These are phyloP conservation scores for Aureobasidium melanogenum DNA, from an alignment of 2,329 filamentous ascomycete species.

Conservation along the genomic window DNA sequence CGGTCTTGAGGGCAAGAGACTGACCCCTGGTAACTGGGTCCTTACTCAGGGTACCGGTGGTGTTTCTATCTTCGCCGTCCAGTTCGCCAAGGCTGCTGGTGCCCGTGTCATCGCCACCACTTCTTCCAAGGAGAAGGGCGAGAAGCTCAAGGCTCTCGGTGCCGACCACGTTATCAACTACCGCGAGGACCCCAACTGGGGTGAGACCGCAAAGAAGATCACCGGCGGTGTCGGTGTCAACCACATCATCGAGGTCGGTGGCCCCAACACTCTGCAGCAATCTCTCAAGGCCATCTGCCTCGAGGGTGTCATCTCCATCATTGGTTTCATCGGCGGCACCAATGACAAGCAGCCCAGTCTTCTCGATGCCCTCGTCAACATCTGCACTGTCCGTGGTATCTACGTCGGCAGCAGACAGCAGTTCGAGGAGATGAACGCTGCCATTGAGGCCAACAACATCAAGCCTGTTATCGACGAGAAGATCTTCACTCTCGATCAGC, in stretches of 20 bases:
- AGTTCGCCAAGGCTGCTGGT: constrained; percentile 45
- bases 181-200: constrained; percentile 44
- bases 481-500: constrained; percentile 44
- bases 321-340: constrained; percentile 48
- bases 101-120: constrained; percentile 52
- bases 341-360: constrained; percentile 42
- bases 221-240: constrained; percentile 51
- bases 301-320: constrained; percentile 48
- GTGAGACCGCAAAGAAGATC: constrained; percentile 42
- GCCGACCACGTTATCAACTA: constrained; percentile 53
- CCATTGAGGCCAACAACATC: constrained; percentile 51
- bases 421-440: constrained; percentile 51
- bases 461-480: constrained; percentile 51
- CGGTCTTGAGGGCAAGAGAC: constrained; percentile 33
- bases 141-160: constrained; percentile 42
- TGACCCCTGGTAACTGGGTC: constrained; percentile 39
- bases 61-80: constrained; percentile 58
- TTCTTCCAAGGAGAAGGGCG: constrained; percentile 41
- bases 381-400: constrained; percentile 50
- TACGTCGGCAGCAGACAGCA: constrained; percentile 47
- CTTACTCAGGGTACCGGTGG: constrained; percentile 64
- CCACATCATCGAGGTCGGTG: constrained; percentile 58
- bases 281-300: constrained; percentile 33
- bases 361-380: constrained; percentile 40
- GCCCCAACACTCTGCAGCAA: constrained; percentile 50